A percentile compares a stretch with the other conserved stretches of the same genome.
These are phyloP conservation scores for Tanacetum coccineum DNA, from an alignment of 129 eudicot genomes.

Conservation along the genomic window DNA sequence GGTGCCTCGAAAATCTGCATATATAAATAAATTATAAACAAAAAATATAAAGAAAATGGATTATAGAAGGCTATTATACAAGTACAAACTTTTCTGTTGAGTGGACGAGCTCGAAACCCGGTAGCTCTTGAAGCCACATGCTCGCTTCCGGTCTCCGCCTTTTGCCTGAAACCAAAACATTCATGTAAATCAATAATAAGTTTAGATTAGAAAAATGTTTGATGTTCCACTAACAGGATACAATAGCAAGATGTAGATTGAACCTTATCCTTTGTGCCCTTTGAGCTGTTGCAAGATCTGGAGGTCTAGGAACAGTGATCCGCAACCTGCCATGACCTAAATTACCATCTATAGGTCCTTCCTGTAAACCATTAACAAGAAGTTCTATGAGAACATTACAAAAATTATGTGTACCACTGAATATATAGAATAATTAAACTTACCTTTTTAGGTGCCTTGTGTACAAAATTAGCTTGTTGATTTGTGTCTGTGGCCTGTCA, in stretches of 20 bases:
- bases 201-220: slow-evolving; percentile 3
- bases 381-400: slow-evolving; percentile 10
- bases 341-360: slow-evolving; percentile 33
- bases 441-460: slow-evolving; percentile 76
- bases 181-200: slow-evolving; percentile 2
- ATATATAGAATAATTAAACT: slow-evolving; percentile 14
- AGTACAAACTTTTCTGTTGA: slow-evolving; percentile 77
- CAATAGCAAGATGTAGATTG: slow-evolving; percentile 1
- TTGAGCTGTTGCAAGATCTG: slow-evolving; percentile 77
- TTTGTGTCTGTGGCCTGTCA: slow-evolving; percentile 54
- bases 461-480: slow-evolving; percentile 60
- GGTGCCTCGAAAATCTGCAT: slow-evolving; percentile 87
- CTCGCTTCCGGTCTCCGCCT: slow-evolving; percentile 38
- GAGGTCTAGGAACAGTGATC: slow-evolving; percentile 79
- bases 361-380: slow-evolving; percentile 41
- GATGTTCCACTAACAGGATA: background rate
- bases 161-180: slow-evolving; percentile 45
- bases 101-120: slow-evolving; percentile 78
- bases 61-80: background rate
- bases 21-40: background rate
- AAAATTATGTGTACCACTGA: background rate
- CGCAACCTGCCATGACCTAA: slow-evolving; percentile 41
- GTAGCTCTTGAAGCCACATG: slow-evolving; percentile 38
- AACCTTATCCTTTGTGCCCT: slow-evolving; percentile 84
- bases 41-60: background rate